These are phyloP conservation scores for Arachis monticola DNA, from an alignment of 331 rosid species.

Conservation along the genomic window DNA sequence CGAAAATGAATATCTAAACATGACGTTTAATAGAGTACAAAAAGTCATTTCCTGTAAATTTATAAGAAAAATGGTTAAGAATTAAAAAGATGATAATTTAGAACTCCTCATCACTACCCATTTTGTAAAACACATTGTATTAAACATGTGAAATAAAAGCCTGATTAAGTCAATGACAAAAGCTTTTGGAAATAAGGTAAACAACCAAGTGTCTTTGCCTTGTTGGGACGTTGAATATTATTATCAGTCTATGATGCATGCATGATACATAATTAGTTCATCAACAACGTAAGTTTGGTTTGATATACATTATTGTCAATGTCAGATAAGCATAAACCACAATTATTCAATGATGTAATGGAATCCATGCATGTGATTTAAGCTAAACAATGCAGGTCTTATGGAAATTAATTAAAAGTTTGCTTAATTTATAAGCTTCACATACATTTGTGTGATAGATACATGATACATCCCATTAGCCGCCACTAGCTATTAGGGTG, in stretches of 20 bases:
- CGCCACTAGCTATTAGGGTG: constrained; percentile 5
- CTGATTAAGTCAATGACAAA: not conserved
- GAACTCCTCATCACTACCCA: too few relatives aligned
- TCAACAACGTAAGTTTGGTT: not conserved
- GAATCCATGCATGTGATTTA: not conserved
- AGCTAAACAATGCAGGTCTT: not conserved
- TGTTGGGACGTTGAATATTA: not conserved
- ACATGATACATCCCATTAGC: not conserved
- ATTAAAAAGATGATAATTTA: too few relatives aligned
- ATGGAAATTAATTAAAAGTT: not conserved
- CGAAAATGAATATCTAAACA: too few relatives aligned
- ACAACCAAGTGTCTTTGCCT: not conserved
- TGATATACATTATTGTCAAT: not conserved
- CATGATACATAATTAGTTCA: not conserved
- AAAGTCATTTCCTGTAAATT: too few relatives aligned
- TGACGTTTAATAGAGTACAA: too few relatives aligned
- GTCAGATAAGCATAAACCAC: not conserved
- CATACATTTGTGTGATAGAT: constrained; percentile 14
- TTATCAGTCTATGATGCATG: too few relatives aligned
- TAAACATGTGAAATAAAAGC: not conserved
- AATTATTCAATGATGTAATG: constrained; percentile 19
- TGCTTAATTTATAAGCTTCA: not conserved
- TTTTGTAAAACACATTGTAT: too few relatives aligned
- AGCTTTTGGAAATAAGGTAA: not conserved
- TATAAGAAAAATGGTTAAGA: too few relatives aligned